These are phyloP conservation scores for Trametes pubescens DNA, from an alignment of 1,284 basidiomycete species.

Conservation along the genomic window DNA sequence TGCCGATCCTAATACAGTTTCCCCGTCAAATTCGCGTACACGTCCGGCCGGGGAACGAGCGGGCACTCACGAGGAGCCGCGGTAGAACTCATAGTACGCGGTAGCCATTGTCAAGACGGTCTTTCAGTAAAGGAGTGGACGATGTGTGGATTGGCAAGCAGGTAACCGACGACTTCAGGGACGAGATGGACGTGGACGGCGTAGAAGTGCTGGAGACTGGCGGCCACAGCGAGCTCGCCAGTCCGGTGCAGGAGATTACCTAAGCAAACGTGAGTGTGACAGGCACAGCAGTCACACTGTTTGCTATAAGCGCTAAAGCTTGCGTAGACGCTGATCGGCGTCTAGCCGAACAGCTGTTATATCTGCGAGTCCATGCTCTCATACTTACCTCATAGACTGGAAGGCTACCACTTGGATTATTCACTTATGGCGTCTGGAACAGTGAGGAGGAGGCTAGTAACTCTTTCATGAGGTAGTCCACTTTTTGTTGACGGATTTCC, in stretches of 20 bases:
- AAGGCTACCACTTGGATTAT: no score
- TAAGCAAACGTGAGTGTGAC: constrained; percentile 4
- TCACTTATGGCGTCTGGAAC: no score
- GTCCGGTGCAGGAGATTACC: constrained; percentile 4
- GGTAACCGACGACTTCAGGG: not conserved
- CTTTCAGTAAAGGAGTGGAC: not conserved
- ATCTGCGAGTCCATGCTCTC: no score
- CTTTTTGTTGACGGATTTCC: no score
- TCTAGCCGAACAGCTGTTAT: no score
- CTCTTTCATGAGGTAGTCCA: no score
- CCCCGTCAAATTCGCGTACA: constrained; percentile 24
- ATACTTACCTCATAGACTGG: no score
- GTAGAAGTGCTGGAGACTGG: not conserved
- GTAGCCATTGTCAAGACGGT: constrained; percentile 63
- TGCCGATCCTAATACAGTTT: constrained; percentile 78
- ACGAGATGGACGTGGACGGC: not conserved
- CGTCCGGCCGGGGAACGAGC: constrained; percentile 18
- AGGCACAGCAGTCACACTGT: no score
- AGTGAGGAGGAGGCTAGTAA: no score
- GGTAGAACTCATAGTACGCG: constrained; percentile 92
- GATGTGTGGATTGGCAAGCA: not conserved
- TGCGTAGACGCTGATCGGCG: no score
- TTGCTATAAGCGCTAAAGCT: no score
- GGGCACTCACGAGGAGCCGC: constrained; percentile 82
- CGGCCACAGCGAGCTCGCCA: constrained; percentile 7